Evolutionary conservation across 768 basidiomycete species (phyloP).

Genomic region (Lyophyllum shimeji): DNA sequence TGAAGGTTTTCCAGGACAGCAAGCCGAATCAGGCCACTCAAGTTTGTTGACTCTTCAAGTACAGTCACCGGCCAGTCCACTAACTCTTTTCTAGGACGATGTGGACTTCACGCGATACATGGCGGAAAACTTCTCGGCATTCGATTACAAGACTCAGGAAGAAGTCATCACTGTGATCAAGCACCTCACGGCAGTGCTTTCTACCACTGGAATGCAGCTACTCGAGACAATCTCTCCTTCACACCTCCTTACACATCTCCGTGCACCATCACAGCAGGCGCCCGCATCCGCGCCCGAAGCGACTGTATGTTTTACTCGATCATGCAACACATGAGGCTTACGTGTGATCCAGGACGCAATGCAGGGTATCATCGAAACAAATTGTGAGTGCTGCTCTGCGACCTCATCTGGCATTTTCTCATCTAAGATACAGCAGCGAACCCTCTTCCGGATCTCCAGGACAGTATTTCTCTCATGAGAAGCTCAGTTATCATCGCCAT

Average conservation of each 20-base stretch:
- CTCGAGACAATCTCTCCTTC: conserved; percentile 72
- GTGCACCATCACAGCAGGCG: conserved; percentile 26
- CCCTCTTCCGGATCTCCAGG: conserved; percentile 8
- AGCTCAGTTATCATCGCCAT: conserved; percentile 80
- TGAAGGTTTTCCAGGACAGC: conserved; percentile 80
- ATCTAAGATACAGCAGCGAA: conserved; percentile 2
- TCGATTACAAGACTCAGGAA: conserved; percentile 96
- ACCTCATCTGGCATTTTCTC: background rate
- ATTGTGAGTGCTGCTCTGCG: background rate
- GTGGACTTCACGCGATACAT: conserved; percentile 88
- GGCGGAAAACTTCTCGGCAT: conserved; percentile 88
- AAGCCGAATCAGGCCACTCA: conserved; percentile 51
- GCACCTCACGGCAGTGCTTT: conserved; percentile 71
- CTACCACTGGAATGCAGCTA: conserved; percentile 79
- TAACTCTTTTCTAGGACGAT: conserved; percentile 55
- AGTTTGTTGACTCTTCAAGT: conserved; percentile 31
- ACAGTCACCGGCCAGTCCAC: background rate
- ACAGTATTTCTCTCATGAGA: conserved; percentile 44
- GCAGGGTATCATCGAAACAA: conserved; percentile 15
- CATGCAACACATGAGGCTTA: background rate
- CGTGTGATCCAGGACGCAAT: conserved; percentile 16
- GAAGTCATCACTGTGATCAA: conserved; percentile 88
- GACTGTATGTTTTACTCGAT: conserved; percentile 4
- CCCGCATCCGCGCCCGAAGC: conserved; percentile 8
- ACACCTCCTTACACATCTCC: conserved; percentile 64